phyloP scores from a whole-genome alignment of 1,284 basidiomycete species.

The Moesziomyces parantarcticus region DNA sequence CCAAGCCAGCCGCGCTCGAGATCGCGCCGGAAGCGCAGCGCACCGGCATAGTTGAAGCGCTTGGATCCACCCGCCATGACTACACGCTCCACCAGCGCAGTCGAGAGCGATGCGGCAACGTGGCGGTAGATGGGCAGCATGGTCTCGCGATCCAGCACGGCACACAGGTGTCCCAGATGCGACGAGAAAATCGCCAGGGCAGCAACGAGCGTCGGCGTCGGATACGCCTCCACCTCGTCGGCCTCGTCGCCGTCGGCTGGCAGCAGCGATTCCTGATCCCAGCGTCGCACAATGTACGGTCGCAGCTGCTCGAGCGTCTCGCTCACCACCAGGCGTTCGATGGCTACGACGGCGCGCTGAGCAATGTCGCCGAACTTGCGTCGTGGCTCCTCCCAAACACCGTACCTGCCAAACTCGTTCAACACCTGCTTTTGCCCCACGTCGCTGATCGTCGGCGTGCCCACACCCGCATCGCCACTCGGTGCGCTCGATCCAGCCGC shows the following conservation, averaged over 20 bases:
- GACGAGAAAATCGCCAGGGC: conserved; percentile 53
- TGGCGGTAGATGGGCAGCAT: conserved; percentile 54
- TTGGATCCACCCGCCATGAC: conserved; percentile 51
- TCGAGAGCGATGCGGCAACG: conserved; percentile 28
- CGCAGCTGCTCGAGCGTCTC: conserved; percentile 56
- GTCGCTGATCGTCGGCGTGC: conserved; percentile 22
- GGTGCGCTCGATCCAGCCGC: conserved; percentile 1
- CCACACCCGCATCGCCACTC: conserved; percentile 6
- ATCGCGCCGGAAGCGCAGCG: conserved; percentile 41
- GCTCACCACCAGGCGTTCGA: conserved; percentile 53
- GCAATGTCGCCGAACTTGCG: conserved; percentile 46
- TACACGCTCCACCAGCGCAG: conserved; percentile 55
- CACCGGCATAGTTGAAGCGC: conserved; percentile 29
- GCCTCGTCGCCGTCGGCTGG: conserved; percentile 4
- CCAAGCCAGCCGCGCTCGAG: conserved; percentile 57
- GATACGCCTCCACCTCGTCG: conserved; percentile 27
- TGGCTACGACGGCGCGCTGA: conserved; percentile 28
- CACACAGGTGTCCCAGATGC: conserved; percentile 52
- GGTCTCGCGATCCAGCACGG: conserved; percentile 42
- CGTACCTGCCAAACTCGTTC: conserved; percentile 26
- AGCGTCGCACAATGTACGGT: conserved; percentile 43
- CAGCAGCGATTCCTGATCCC: conserved; percentile 28
- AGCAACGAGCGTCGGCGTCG: conserved; percentile 55
- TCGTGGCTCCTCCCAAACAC: conserved; percentile 58
- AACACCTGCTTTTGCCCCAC: conserved; percentile 14